Evolutionary conservation across 2,329 filamentous ascomycete species (phyloP).

Genomic region (Acarospora socialis): DNA sequence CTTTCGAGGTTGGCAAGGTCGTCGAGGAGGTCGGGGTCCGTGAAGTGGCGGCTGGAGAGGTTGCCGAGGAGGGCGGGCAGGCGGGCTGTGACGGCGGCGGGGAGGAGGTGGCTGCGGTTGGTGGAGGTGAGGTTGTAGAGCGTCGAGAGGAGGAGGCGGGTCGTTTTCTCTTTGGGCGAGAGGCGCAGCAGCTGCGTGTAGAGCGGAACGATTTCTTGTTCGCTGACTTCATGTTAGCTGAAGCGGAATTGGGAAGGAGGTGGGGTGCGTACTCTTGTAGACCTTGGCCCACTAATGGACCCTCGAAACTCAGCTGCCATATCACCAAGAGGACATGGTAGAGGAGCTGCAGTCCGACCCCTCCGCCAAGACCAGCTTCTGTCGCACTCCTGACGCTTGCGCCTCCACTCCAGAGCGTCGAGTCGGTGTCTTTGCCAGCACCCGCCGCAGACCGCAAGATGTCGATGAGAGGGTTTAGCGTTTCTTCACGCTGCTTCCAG

Average conservation of each 20-base stretch:
- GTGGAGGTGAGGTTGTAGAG: constrained; percentile 71
- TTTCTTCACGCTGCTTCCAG: constrained; percentile 83
- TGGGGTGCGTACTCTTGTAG: constrained; percentile 58
- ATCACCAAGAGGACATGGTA: constrained; percentile 88
- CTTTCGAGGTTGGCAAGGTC: constrained; percentile 36
- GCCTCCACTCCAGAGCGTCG: constrained; percentile 35
- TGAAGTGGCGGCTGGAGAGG: constrained; percentile 38
- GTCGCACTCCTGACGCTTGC: constrained; percentile 46
- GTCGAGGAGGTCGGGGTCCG: constrained; percentile 34
- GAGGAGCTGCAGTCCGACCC: constrained; percentile 79
- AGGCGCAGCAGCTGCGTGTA: constrained; percentile 86
- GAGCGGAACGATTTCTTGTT: constrained; percentile 81
- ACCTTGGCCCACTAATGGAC: constrained; percentile 53
- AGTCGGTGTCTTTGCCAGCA: constrained; percentile 54
- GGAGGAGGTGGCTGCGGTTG: constrained; percentile 56
- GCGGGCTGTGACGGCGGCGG: constrained; percentile 72
- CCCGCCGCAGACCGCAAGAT: constrained; percentile 66
- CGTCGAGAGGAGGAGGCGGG: constrained; percentile 75
- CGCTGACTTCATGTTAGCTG: constrained; percentile 37
- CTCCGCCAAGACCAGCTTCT: constrained; percentile 50
- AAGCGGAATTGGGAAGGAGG: background rate
- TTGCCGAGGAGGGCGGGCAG: constrained; percentile 51
- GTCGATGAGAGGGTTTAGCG: constrained; percentile 63
- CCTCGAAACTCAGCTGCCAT: constrained; percentile 95
- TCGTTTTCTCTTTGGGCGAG: constrained; percentile 97